Percentiles rank a stretch among this genome's conserved stretches.
Evolutionary conservation across 2,329 filamentous ascomycete genomes (phyloP).

Genomic region (Claviceps pusilla): DNA sequence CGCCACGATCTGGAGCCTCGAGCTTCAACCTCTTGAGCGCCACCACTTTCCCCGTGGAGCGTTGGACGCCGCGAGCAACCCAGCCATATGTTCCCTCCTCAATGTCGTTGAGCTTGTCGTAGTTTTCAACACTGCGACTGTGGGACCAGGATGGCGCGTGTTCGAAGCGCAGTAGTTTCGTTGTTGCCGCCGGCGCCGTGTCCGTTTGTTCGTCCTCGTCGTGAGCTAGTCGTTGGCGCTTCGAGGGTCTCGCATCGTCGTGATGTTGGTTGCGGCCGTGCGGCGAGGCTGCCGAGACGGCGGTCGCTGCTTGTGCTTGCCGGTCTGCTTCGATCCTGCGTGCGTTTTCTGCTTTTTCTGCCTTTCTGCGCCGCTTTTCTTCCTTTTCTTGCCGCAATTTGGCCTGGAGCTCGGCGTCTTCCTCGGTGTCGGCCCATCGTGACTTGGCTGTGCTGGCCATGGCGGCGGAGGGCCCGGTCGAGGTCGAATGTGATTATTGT

Average conservation of each 20-base stretch:
- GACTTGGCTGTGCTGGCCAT: conserved; percentile 55
- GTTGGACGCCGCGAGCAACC: conserved; percentile 72
- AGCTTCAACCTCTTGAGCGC: conserved; percentile 91
- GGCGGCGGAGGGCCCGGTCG: neutral
- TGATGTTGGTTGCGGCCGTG: conserved; percentile 16
- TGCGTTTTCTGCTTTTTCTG: conserved; percentile 72
- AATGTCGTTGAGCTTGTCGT: conserved; percentile 87
- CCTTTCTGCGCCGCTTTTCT: conserved; percentile 72
- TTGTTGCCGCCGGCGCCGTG: conserved; percentile 15
- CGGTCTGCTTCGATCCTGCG: conserved; percentile 46
- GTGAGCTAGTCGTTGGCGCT: conserved; percentile 44
- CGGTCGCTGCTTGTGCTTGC: neutral
- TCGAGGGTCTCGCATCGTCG: conserved; percentile 35
- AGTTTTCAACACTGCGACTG: conserved; percentile 69
- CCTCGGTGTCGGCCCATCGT: conserved; percentile 76
- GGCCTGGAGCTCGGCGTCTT: conserved; percentile 60
- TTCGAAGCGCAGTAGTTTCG: conserved; percentile 58
- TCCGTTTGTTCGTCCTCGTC: conserved; percentile 13
- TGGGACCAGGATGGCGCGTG: conserved; percentile 46
- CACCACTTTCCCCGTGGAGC: conserved; percentile 61
- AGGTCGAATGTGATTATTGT: neutral
- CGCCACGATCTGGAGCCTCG: conserved; percentile 55
- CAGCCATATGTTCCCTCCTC: conserved; percentile 94
- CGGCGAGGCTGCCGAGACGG: neutral
- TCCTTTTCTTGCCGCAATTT: conserved; percentile 70